Evolutionary conservation across 2,329 filamentous ascomycete species (phyloP).

Genomic region (Calycina marina): DNA sequence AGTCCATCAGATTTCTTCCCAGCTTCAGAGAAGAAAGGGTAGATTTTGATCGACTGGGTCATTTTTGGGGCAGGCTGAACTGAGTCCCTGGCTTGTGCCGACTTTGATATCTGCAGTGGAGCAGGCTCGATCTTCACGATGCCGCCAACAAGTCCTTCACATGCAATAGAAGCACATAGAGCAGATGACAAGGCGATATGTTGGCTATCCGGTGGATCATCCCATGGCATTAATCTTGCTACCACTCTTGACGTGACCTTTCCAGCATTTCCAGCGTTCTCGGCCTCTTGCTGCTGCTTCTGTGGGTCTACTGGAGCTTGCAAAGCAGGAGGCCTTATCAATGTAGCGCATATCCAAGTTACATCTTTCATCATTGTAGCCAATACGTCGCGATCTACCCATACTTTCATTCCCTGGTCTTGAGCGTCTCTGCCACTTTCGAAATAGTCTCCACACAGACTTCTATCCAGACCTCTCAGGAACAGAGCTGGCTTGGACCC

Average conservation of each 20-base stretch:
- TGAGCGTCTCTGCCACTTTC: slow-evolving; percentile 41
- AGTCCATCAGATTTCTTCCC: slow-evolving; percentile 49
- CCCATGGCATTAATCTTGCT: slow-evolving; percentile 64
- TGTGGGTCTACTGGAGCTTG: slow-evolving; percentile 55
- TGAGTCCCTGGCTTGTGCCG: slow-evolving; percentile 18
- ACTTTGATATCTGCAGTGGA: slow-evolving; percentile 27
- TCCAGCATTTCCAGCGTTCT: slow-evolving; percentile 41
- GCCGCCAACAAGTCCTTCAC: slow-evolving; percentile 63
- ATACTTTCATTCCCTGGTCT: slow-evolving; percentile 53
- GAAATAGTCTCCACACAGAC: slow-evolving; percentile 61
- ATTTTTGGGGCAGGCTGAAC: slow-evolving; percentile 46
- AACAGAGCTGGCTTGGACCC: slow-evolving; percentile 57
- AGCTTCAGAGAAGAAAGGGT: slow-evolving; percentile 53
- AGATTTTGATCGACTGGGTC: slow-evolving; percentile 52
- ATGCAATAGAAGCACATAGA: slow-evolving; percentile 60
- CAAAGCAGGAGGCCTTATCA: slow-evolving; percentile 70
- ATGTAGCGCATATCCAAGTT: slow-evolving; percentile 66
- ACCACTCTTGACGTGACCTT: slow-evolving; percentile 53
- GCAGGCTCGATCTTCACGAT: slow-evolving; percentile 80
- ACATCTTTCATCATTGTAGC: slow-evolving; percentile 61
- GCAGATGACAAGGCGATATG: slow-evolving; percentile 66
- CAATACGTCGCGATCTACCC: slow-evolving; percentile 71
- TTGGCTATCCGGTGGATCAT: slow-evolving; percentile 71
- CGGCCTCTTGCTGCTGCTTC: slow-evolving; percentile 52
- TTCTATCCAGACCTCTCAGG: slow-evolving; percentile 63